These are phyloP conservation scores for Amborella trichopoda DNA, from an alignment of 164 flowering plant species.

Conservation along the genomic window DNA sequence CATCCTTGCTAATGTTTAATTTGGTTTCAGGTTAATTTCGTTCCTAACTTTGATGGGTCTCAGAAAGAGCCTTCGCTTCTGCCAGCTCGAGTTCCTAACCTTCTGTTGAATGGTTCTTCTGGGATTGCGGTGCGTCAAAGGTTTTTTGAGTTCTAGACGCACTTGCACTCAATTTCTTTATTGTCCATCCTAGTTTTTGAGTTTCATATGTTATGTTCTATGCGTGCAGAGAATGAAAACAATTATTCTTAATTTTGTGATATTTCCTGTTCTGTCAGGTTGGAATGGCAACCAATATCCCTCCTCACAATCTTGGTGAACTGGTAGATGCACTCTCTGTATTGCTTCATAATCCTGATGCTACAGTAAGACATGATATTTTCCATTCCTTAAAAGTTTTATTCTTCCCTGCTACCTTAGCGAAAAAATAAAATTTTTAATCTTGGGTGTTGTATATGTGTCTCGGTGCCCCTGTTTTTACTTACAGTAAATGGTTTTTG, in stretches of 20 bases:
- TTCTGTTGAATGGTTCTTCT: slow-evolving; percentile 90
- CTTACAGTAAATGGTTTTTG: slow-evolving; percentile 2
- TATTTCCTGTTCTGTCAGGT: slow-evolving; percentile 38
- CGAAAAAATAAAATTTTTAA: too few species aligned
- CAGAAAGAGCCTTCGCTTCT: slow-evolving; percentile 88
- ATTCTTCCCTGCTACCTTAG: too few species aligned
- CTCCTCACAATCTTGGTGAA: slow-evolving; percentile 99
- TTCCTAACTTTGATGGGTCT: slow-evolving; percentile 87
- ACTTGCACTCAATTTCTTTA: neutral
- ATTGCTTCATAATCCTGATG: slow-evolving; percentile 83
- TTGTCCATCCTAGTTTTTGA: too few species aligned
- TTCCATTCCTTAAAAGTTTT: too few species aligned
- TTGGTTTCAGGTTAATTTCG: slow-evolving; percentile 79
- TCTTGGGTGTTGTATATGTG: too few species aligned
- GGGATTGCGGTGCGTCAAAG: slow-evolving; percentile 99
- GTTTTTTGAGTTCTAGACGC: neutral
- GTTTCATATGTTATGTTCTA: too few species aligned
- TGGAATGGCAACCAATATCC: slow-evolving; percentile 98
- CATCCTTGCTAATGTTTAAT: too few species aligned
- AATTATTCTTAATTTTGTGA: too few species aligned
- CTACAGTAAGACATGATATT: slow-evolving; percentile 59
- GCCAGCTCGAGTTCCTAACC: slow-evolving; percentile 81
- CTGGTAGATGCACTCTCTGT: slow-evolving; percentile 88
- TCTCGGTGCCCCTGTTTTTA: too few species aligned
- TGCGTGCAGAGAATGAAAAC: too few species aligned